Evolutionary conservation across 192 early-diverging fungal genomes (phyloP).

Genomic region (Rhizophagus prolifer): DNA sequence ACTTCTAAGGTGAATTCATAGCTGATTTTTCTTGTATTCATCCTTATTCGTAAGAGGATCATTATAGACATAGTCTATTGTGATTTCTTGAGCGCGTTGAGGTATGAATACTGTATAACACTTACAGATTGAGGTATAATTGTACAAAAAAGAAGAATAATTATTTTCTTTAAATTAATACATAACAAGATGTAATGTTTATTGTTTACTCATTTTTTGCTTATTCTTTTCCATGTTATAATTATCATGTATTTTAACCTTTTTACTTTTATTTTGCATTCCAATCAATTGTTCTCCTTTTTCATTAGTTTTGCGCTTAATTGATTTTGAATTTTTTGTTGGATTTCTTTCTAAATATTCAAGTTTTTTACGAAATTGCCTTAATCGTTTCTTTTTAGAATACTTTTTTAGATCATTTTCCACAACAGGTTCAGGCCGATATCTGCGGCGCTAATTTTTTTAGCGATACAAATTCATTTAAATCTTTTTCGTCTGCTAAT

Average conservation of each 20-base stretch:
- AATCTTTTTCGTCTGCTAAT: conserved; percentile 80
- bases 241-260: neutral
- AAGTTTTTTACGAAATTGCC: conserved; percentile 44
- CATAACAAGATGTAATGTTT: too few relatives aligned
- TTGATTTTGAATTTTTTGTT: conserved; percentile 3
- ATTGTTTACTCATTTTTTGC: neutral
- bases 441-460: conserved; percentile 77
- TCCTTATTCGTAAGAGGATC: too few relatives aligned
- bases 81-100: too few relatives aligned
- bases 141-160: too few relatives aligned
- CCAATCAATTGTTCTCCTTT: neutral
- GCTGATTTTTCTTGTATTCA: too few relatives aligned
- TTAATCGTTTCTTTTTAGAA: conserved; percentile 56
- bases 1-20: too few relatives aligned
- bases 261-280: neutral
- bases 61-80: too few relatives aligned
- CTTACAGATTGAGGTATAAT: too few relatives aligned
- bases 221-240: too few relatives aligned
- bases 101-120: too few relatives aligned
- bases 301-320: conserved; percentile 14
- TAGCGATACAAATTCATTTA: conserved; percentile 83
- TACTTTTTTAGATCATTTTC: conserved; percentile 46
- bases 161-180: too few relatives aligned
- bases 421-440: conserved; percentile 33
- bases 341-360: conserved; percentile 26